Evolutionary conservation across 495 filamentous ascomycete species (phyloP), one percentile per base, ranked within the genome.

Genomic region (Aspergillus coremiiformis): DNA sequence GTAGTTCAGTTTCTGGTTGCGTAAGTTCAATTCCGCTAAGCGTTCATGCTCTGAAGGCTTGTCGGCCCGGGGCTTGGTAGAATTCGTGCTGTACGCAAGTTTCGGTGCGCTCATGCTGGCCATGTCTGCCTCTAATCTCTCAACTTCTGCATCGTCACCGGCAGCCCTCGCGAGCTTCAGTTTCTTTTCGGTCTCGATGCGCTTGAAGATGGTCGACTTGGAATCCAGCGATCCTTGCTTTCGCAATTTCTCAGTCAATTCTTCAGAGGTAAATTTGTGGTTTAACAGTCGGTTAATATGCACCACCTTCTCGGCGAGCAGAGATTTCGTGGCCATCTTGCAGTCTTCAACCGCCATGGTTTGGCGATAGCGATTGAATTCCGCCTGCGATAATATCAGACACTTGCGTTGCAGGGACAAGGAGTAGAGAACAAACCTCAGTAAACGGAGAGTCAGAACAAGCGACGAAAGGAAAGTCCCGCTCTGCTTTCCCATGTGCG

Each of bases 201-300:
- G 86, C 48, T 86, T 82, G 44, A 81, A 69, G 43, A 80, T 70
- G n/a, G 77, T 76, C 54, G 72, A 78, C 58, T 84, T 85, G 30
- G 72, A 68, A 44, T 83, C 77, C 9, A 86, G 63, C 10, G 71
- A 71, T 49, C 83, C 82, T 43, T 86, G 81, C 33, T 83, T 83
- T 37, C 77, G 75, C 45, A 97, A 73, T 65, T 91, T 92, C 49
- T 82, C 79, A 39, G 81, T 79, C 49, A 97, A 70, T 63, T 96
- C 90, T 19, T 79, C 80, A 23, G 85, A 80, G 12, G 86, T 94
- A 75, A 92, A 95, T 23, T 74, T 67, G 55, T 84, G 86, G 55
- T 86, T 84, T 58, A 93, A 75, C 29, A 98, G 76, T 6, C 65
- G 66, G 59, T 91, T 86, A 71, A 98, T 91, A 53, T 90, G 89